Evolutionary conservation across 1,284 basidiomycete species (phyloP), one percentile per base, ranked within the genome.

Genomic region (Veloporphyrellus conicus): DNA sequence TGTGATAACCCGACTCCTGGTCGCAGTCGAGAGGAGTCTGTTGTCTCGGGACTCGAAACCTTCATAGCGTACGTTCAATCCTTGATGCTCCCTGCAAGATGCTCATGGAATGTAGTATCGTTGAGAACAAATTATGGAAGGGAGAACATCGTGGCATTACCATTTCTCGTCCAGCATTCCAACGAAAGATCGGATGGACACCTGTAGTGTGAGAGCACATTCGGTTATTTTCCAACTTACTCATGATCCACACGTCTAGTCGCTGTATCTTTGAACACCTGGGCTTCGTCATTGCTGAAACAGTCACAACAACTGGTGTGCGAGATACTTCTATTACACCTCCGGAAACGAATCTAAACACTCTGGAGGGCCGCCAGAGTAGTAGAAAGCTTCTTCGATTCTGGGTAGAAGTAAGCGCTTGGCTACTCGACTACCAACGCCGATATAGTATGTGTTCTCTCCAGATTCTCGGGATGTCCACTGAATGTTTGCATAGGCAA

Each of bases 391-490:
- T 90, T 3, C 73, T 90, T 37, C 76, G 86, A 23, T 82, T 82
- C 19, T 90, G 88, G 87, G 73, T 88, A 12, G 87, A 91, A 59
- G 64, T 84, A 4, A 69, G 78, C 38, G 77, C 85, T 3, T 87
- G 82, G 78, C 52, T 82, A 22, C 66, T 71, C 2, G 78, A 87
- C 51, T 87, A 74, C 55, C 72, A 71, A 41, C 76, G 74, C 35
- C 63, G 68, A 28, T 50, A 77, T 54, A 60, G 82, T 82, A 64
- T 47, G 69, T 58, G 15, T 23, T n/a, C 9, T 48, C 37, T 31
- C 35, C 6, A 14, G 22, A 52, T 32, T 37, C 40, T 1, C 20
- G 43, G 29, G 36, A 50, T 4, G 29, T 35, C 34, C 9, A 23
- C 43, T 58, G 15, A 64, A 28, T 16, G 16, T 18, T 41, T 18